Conservation (phyloP, 805 yeast genomes). For the Ascoidea asiatica region DNA sequence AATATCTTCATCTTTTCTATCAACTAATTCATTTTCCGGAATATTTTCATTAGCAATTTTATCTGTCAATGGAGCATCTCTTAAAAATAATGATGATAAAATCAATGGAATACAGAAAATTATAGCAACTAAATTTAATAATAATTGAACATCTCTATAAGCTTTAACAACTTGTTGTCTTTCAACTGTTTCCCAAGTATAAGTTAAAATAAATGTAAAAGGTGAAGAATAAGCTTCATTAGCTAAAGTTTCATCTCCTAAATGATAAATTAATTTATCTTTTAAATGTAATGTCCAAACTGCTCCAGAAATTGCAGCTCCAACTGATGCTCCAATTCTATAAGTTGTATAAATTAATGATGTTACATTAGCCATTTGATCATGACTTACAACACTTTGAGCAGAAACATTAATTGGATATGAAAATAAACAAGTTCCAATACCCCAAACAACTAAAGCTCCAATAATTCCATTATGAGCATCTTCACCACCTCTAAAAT, state of each 20-base stretch:
- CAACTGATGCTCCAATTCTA: constrained; percentile 52
- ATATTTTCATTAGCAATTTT: not conserved
- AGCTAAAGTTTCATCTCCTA: constrained; percentile 19
- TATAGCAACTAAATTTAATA: constrained; percentile 39
- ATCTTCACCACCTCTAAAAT: constrained; percentile 37
- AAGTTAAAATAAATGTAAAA: constrained; percentile 26
- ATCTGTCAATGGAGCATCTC: constrained; percentile 13
- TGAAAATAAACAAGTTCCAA: constrained; percentile 65
- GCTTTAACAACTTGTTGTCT: constrained; percentile 40
- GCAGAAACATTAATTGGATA: constrained; percentile 50
- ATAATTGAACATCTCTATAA: constrained; percentile 40
- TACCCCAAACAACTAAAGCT: constrained; percentile 47
- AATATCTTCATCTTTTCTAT: not conserved
- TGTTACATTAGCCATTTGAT: constrained; percentile 48
- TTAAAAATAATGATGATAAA: constrained; percentile 30
- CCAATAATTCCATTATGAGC: constrained; percentile 50
- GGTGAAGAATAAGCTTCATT: constrained; percentile 36
- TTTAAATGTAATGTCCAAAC: constrained; percentile 55
- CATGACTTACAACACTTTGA: constrained; percentile 46
- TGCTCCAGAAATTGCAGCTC: constrained; percentile 54
- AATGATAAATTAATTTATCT: constrained; percentile 18
- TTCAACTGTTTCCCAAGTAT: constrained; percentile 48
- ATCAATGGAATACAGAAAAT: constrained; percentile 43
- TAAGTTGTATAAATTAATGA: constrained; percentile 44
- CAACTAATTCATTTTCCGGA: not conserved